Conservation (phyloP, 164 flowering plant genomes). For the Piper betle region DNA sequence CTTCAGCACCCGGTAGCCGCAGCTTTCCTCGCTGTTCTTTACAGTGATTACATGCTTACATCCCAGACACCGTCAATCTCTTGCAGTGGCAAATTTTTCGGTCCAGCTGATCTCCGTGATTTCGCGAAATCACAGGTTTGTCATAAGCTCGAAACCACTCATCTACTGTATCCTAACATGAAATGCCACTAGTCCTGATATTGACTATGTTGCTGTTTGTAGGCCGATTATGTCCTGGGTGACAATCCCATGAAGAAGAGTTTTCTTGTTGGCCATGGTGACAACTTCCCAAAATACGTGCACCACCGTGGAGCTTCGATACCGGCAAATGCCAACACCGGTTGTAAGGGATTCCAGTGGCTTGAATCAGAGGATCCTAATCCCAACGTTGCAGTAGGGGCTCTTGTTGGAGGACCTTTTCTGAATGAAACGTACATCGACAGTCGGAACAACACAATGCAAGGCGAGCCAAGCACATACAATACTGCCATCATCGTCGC, state of each 20-base stretch:
- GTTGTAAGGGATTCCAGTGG: conserved; percentile 68
- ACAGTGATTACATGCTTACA: conserved; percentile 91
- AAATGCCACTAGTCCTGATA: neutral
- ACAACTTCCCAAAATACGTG: conserved; percentile 57
- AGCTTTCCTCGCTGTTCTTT: conserved; percentile 74
- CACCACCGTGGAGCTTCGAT: conserved; percentile 98
- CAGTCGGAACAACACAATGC: conserved; percentile 69
- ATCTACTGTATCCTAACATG: neutral
- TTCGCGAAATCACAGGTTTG: conserved; percentile 80
- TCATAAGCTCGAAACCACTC: neutral
- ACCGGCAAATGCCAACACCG: conserved; percentile 46
- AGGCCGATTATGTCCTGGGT: conserved; percentile 93
- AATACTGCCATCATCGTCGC: conserved; percentile 71
- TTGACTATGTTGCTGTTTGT: neutral
- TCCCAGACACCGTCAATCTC: conserved; percentile 37
- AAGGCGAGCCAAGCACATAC: conserved; percentile 77
- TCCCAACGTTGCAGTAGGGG: conserved; percentile 78
- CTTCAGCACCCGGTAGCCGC: conserved; percentile 90
- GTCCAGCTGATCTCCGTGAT: conserved; percentile 62
- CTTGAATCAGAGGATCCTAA: conserved; percentile 49
- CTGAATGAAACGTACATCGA: conserved; percentile 57
- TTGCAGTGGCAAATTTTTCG: conserved; percentile 41
- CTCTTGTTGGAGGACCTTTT: conserved; percentile 88
- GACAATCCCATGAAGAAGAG: conserved; percentile 73
- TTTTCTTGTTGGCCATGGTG: conserved; percentile 82